Base-by-base conservation (phyloP, 1,139 yeast species). In the Martiniozyma asiatica region DNA sequence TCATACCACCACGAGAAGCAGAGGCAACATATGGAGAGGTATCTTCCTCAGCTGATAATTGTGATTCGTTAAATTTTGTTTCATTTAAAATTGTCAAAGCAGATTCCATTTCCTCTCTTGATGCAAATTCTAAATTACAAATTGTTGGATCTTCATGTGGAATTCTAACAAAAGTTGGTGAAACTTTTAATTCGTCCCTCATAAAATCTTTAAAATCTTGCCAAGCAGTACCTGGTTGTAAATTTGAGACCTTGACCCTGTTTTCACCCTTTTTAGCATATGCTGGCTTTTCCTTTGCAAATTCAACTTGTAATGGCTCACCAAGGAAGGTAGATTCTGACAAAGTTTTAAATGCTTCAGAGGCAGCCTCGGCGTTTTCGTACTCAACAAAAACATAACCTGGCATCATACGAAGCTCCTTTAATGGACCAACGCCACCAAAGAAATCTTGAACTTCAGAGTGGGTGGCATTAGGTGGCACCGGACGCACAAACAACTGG, bases 171-270 rank as follows among this genome's bases (percentile, higher is more conserved):
- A 75, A 79, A 29, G 75, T 69, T 35, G 85, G 80, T 39, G 72
- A 68, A 44, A 66, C 56, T 42, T 68, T 71, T 46, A 73, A 65
- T 49, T 73, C 73, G 41, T 77, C 87, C 54, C 82, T 63, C 41
- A 78, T 79, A 48, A 74, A 72, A 58, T 79, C 92, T 58, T 79
- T 79, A 51, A 79, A 68, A 50, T 78, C 87, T 64, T 79, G 89
- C 92, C 92, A 79, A 32, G 84, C 76, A 35, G 81, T 67, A 39
- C 76, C 75, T 44, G 74, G 79, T 43, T 85, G 85, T 48, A 79
- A 63, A 56, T 72, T 72, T 43, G 69, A 57, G 22, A 79, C 68
- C 50, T 73, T 69, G 36, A 76, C 72, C 63, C 92, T 72, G 59
- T 59, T 72, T 59, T 78, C 75, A 48, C 82, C 82, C 52, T 75